Evolutionary conservation across 768 basidiomycete species (phyloP), one percentile per base, ranked within the genome.

Genomic region (Lyophyllum decastes): DNA sequence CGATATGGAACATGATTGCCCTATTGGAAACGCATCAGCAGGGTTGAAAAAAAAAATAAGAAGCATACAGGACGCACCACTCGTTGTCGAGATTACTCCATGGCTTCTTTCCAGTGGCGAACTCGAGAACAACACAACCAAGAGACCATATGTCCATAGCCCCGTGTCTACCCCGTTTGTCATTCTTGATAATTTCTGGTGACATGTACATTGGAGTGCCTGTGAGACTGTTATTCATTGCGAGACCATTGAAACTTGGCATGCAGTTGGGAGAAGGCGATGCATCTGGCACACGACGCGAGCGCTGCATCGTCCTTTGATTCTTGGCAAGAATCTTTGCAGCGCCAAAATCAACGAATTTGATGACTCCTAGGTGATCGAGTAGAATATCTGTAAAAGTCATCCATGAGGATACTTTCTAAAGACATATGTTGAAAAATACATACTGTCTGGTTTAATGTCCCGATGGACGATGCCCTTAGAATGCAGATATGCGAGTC

Each of bases 121-220:
- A 94, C 70, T 99, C 95, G 27, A 98, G 83, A 14, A 98, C 88
- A n/a, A 98, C 94, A 68, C 97, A 98, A 17, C 97, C 97, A 56
- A 98, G 74, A 22, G 94, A 93, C 97, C 97, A 99, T 44, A 99
- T 88, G 70, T 99, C 97, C 92, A 97, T 97, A 11, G 96, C 94
- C 17, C 97, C 97, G 61, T 92, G 87, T 50, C 90, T 81, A 25
- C 95, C 94, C 14, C 87, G 79, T 61, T 82, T 88, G 65, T 96
- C 94, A 65, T 91, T 97, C 76, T 96, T 93, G 78, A 99, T 98
- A 53, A 97, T 87, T 70, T 99, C 97, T 1, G 97, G 97, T 5
- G 95, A 97, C 94, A 99, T 98, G 73, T 99, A 98, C 96, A 98
- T 98, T 0, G 97, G 97, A 12, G 97, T 99, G 17, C 95, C 96